Evolutionary conservation across 2,329 filamentous ascomycete species (phyloP), one percentile per base, ranked within the genome.

Genomic region (Calonectria pseudoreteaudii): DNA sequence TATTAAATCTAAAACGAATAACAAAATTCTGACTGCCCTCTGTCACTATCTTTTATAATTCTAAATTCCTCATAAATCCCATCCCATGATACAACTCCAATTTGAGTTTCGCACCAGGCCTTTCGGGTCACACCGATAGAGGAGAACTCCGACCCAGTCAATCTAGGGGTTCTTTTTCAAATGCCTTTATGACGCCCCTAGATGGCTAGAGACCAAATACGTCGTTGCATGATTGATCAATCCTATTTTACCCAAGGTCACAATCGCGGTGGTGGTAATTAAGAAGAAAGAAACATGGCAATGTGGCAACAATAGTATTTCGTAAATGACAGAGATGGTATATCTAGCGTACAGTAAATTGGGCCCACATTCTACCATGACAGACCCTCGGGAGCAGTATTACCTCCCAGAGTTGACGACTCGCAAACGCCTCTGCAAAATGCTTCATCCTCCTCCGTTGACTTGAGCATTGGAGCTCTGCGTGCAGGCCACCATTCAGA

Each of bases 401-500:
- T 38, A 3, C 53, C 53, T 26, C 31, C 64, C 4, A 53, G 52
- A 4, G 38, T 58, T 13, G 70, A 67, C 14, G 50, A 49, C 14
- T 58, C 70, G n/a, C 70, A 72, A 50, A 68, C 64, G 50, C 70
- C 70, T 18, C 66, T 47, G 18, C 66, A 72, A 30, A 68, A 71
- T 14, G 70, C 70, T 52, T 71, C 64, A 28, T 71, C 70, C 30
- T 68, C 66, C 28, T 68, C 34, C 13, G 64, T 38, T 18, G 58
- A 58, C 14, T 34, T 34, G 5, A 65, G 65, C 26, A 66, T 36
- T 28, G 66, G 58, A 11, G 66, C 66, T 36, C 70, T 56, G 11
- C 70, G 34, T 30, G 70, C 70, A 26, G 70, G 70, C 70, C 70
- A 72, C 70, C 70, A 72, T 58, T 72, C 70, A 8, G 30, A 11